Percentiles rank a stretch among this genome's conserved stretches.
Conservation (phyloP, 179 eudicot species). For the Camellia oleifera region DNA sequence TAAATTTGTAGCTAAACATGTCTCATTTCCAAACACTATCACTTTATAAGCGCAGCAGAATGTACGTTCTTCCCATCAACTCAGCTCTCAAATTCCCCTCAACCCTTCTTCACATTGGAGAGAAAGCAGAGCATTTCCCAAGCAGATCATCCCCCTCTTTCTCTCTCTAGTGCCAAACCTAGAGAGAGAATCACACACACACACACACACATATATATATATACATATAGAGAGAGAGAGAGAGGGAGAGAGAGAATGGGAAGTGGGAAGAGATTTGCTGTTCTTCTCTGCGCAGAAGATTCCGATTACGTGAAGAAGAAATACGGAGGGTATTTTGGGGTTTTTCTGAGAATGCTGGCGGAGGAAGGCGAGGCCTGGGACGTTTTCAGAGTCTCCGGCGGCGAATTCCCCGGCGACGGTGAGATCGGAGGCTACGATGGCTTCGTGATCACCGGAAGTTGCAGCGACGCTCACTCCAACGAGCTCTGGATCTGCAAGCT, state of each 20-base stretch:
- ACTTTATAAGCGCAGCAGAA: no score
- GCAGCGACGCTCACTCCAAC: conserved; percentile 74
- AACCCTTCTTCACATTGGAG: not conserved
- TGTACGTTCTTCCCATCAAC: no score
- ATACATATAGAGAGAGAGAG: not conserved
- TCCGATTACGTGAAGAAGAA: conserved; percentile 77
- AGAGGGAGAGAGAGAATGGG: conserved; percentile 25
- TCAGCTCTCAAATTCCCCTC: not conserved
- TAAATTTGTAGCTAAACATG: no score
- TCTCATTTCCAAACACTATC: no score
- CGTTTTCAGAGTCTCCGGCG: conserved; percentile 43
- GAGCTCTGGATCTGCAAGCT: conserved; percentile 69
- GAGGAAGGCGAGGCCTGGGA: conserved; percentile 89
- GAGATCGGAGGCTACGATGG: conserved; percentile 61
- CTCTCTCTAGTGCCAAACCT: not conserved
- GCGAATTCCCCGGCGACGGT: conserved; percentile 63
- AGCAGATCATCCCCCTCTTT: not conserved
- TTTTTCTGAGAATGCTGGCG: conserved; percentile 61
- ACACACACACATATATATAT: no score
- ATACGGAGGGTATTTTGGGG: conserved; percentile 85
- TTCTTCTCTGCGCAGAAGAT: conserved; percentile 76
- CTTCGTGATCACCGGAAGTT: conserved; percentile 89
- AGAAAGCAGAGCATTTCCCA: not conserved
- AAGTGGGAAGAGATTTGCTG: conserved; percentile 54
- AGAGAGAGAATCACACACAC: not conserved